Evolutionary conservation across 2,329 filamentous ascomycete genomes (phyloP).

Genomic region (Trichoderma semiorbis): DNA sequence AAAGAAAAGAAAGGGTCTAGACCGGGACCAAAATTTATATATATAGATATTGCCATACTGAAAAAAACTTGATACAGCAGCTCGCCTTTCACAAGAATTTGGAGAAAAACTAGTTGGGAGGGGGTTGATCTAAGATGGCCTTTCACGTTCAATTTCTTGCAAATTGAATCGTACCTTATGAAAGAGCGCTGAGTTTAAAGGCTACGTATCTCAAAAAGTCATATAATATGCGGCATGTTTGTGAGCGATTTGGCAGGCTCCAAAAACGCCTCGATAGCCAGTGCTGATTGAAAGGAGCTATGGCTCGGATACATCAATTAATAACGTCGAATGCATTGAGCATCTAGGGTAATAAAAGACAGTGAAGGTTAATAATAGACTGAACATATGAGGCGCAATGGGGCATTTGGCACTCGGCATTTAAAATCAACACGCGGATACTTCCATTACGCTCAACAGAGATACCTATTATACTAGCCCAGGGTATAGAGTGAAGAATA

Average conservation of each 20-base stretch:
- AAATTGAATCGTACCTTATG: background rate
- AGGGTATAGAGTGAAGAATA: background rate
- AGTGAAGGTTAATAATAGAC: background rate
- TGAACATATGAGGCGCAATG: background rate
- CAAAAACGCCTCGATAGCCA: background rate
- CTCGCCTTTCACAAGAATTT: background rate
- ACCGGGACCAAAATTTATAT: background rate
- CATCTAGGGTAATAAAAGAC: background rate
- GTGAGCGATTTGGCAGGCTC: background rate
- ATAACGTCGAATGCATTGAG: background rate
- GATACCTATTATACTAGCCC: background rate
- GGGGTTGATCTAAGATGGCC: background rate
- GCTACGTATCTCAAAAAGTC: background rate
- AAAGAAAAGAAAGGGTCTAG: no score
- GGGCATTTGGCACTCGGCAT: background rate
- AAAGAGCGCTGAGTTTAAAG: background rate
- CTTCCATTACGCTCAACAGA: background rate
- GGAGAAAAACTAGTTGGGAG: background rate
- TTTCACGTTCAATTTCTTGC: background rate
- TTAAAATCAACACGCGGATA: background rate
- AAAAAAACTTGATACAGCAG: background rate
- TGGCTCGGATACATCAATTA: background rate
- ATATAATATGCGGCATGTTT: background rate
- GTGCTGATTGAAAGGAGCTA: background rate
- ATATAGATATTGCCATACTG: background rate